Evolutionary conservation across 2,329 filamentous ascomycete species (phyloP), one percentile per base, ranked within the genome.

Genomic region (Fusarium sp.): DNA sequence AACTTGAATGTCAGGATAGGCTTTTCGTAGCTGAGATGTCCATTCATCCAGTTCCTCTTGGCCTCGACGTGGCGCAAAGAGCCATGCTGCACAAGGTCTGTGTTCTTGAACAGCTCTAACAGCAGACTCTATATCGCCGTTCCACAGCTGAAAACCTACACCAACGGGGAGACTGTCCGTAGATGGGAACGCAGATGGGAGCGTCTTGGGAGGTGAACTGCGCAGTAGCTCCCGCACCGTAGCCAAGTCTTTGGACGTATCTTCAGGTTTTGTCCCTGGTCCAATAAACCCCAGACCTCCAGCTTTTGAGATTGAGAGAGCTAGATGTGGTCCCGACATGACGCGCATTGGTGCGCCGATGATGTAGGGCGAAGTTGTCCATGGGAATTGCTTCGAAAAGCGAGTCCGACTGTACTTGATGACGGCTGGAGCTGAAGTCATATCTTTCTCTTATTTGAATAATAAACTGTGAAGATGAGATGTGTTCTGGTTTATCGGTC

Each of bases 341-440:
- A 88, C 81, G 43, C 89, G 85, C 91, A 94, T 93, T 0, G 91
- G 91, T 2, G 89, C 90, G 36, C 83, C 81, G 43, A 84, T 80
- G 29, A 93, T 82, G 20, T 91, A 70, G 0, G 77, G 75, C 5
- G 72, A 36, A n/a, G 89, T 72, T 11, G 66, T 48, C 76, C 76
- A 78, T 40, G 74, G 73, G 50, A 68, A 66, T 14, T 54, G 43
- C 17, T 18, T 51, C 5, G 31, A 40, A n/a, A 62, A 67, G 23
- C 48, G 52, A 54, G 57, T 27, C 45, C 46, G 48, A 6, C 47
- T 42, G 25, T 46, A 40, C 23, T 39, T 59, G 18, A 40, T 31
- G 11, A 18, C 47, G 21, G 31, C 31, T 45, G 40, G 65, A 20
- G 50, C 27, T 27, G 42, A 21, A 40, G 36, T 66, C 66, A 68